Evolutionary conservation across 768 basidiomycete species (phyloP).

Genomic region (Mycena olivaceomarginata): DNA sequence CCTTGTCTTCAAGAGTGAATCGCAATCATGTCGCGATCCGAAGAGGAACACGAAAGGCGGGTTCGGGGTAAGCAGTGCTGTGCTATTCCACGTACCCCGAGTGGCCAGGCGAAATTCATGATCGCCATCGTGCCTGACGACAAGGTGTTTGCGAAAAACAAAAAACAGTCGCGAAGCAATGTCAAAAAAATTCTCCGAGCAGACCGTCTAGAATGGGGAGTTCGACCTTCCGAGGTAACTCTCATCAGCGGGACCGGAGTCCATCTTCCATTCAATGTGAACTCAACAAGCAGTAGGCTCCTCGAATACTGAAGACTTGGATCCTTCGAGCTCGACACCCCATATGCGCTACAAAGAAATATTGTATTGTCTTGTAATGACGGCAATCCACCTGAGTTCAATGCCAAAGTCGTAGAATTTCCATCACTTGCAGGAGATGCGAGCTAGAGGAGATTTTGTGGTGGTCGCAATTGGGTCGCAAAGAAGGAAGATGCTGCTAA

Average conservation of each 20-base stretch:
- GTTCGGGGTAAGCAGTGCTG: neutral
- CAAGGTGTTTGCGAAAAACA: neutral
- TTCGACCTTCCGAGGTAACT: too few species aligned
- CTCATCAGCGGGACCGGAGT: too few species aligned
- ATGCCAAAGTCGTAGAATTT: too few species aligned
- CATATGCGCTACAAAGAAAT: too few species aligned
- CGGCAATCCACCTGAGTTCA: neutral
- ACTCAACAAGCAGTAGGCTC: too few species aligned
- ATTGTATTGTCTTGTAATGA: neutral
- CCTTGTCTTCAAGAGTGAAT: conserved; percentile 23
- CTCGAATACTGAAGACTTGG: too few species aligned
- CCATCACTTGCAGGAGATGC: too few species aligned
- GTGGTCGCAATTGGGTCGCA: too few species aligned
- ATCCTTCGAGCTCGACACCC: too few species aligned
- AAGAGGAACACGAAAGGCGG: conserved; percentile 26
- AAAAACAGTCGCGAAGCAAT: neutral
- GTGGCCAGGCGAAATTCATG: conserved; percentile 11
- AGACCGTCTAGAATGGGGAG: neutral
- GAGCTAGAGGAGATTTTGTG: too few species aligned
- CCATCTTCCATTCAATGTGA: too few species aligned
- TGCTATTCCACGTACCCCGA: conserved; percentile 34
- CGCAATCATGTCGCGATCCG: conserved; percentile 2
- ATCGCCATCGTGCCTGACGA: conserved; percentile 9
- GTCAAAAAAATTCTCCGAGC: neutral
- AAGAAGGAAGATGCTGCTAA: too few species aligned